Evolutionary conservation across 768 basidiomycete genomes (phyloP).

Genomic region (Agrocybe chaxingu): DNA sequence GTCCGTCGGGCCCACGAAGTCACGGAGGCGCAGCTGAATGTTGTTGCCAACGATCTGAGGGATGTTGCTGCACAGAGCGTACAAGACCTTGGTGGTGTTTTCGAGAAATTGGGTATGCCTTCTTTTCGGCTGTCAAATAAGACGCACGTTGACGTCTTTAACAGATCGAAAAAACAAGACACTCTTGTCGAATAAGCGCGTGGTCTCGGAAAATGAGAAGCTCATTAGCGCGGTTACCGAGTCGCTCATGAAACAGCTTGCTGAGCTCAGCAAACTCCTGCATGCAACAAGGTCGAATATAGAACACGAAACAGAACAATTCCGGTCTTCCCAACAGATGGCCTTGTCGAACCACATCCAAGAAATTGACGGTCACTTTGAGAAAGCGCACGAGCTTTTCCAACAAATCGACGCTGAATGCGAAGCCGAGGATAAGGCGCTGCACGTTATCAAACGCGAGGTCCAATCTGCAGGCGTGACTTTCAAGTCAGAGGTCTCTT

Average conservation of each 20-base stretch:
- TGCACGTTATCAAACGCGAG: constrained; percentile 42
- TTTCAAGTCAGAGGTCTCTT: constrained; percentile 46
- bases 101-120: constrained; percentile 77
- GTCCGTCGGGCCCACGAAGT: constrained; percentile 76
- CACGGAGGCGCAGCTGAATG: constrained; percentile 68
- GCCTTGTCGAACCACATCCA: constrained; percentile 46
- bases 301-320: constrained; percentile 51
- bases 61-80: constrained; percentile 64
- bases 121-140: background rate
- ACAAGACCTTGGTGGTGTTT: constrained; percentile 65
- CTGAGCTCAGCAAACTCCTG: constrained; percentile 58
- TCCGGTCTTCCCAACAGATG: constrained; percentile 55
- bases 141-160: constrained; percentile 7
- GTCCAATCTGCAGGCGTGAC: constrained; percentile 46
- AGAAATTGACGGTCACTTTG: constrained; percentile 56
- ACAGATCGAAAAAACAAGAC: constrained; percentile 72
- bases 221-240: constrained; percentile 53
- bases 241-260: constrained; percentile 53
- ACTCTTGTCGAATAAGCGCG: constrained; percentile 61
- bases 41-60: constrained; percentile 70
- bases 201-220: constrained; percentile 60
- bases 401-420: constrained; percentile 56
- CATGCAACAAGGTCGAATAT: constrained; percentile 52
- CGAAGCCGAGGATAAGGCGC: constrained; percentile 47
- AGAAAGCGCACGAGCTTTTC: constrained; percentile 49